Evolutionary conservation across 169 alveolate species (phyloP).

Genomic region (Eimeria necatrix): DNA sequence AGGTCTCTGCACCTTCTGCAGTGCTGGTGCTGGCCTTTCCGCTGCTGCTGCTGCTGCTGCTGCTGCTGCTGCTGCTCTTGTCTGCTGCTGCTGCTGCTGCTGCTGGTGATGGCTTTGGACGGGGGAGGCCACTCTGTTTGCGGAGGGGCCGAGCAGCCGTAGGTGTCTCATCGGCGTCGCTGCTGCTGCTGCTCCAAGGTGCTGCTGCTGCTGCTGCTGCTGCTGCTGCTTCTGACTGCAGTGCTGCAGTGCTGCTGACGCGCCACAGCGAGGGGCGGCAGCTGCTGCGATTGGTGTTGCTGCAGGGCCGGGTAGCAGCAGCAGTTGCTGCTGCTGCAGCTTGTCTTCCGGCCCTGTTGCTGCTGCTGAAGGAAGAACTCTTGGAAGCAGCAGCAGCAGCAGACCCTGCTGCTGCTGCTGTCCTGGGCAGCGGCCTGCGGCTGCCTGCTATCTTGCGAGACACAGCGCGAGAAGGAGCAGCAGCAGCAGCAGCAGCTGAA

Average conservation of each 20-base stretch:
- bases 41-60: slow-evolving; percentile 44
- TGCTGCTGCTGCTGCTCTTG: background rate
- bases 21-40: background rate
- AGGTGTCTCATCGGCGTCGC: background rate
- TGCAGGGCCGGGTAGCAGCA: background rate
- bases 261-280: background rate
- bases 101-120: background rate
- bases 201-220: slow-evolving; percentile 16
- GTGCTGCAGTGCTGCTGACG: background rate
- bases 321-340: slow-evolving; percentile 17
- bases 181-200: slow-evolving; percentile 1
- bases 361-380: background rate
- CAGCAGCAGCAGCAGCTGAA: slow-evolving; percentile 17
- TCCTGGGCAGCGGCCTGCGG: slow-evolving; percentile 34
- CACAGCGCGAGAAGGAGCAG: slow-evolving; percentile 3
- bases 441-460: slow-evolving; percentile 36
- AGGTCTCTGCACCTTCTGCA: background rate
- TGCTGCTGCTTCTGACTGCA: background rate
- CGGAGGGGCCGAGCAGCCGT: background rate
- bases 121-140: background rate
- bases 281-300: background rate
- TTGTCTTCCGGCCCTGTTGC: background rate
- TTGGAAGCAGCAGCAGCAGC: background rate
- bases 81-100: background rate
- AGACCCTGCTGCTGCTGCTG: slow-evolving; percentile 42